phyloP scores from a whole-genome alignment of 257 asterid genomes.

The Lavandula angustifolia region DNA sequence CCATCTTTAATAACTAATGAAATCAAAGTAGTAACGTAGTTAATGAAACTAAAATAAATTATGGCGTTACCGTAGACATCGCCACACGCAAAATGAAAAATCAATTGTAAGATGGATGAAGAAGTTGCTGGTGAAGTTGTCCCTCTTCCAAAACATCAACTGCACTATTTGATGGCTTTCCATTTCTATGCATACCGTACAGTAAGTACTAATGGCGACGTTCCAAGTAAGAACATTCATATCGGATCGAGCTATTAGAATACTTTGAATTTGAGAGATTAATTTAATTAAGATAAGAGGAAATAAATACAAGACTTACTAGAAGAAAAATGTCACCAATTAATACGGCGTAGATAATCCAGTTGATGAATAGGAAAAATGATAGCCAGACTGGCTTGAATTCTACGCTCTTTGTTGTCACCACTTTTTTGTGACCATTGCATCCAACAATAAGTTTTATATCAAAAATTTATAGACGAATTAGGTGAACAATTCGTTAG shows the following conservation, averaged over 20 bases:
- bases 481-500: too few relatives aligned
- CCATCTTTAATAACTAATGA: too few relatives aligned
- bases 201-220: constrained; percentile 15
- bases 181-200: constrained; percentile 4
- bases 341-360: constrained; percentile 33
- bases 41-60: too few relatives aligned
- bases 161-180: neutral
- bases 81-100: neutral
- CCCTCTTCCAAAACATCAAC: neutral
- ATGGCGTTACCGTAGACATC: neutral
- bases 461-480: too few relatives aligned
- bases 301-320: constrained; percentile 19
- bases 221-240: constrained; percentile 16
- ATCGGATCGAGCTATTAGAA: too few relatives aligned
- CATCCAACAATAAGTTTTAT: too few relatives aligned
- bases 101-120: neutral
- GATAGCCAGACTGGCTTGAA: constrained; percentile 39
- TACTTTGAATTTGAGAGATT: too few relatives aligned
- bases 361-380: constrained; percentile 25
- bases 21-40: too few relatives aligned
- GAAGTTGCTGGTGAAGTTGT: constrained; percentile 2
- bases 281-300: too few relatives aligned
- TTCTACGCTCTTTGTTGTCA: constrained; percentile 37
- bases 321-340: constrained; percentile 28
- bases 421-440: constrained; percentile 28